These are phyloP conservation scores for Cinchona pubescens DNA, from an alignment of 257 asterid genomes.

Conservation along the genomic window DNA sequence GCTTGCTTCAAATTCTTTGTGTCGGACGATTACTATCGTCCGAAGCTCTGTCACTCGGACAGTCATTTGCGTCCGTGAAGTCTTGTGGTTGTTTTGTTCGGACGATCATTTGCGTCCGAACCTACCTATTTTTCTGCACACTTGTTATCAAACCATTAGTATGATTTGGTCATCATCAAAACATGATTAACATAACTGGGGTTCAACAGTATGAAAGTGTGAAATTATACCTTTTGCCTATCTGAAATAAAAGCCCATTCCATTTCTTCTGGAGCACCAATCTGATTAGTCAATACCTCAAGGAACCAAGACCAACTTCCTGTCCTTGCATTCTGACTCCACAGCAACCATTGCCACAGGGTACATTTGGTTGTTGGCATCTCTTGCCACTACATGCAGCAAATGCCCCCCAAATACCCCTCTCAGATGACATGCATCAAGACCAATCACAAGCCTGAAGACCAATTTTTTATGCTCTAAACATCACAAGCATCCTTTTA, in stretches of 20 bases:
- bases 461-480: neutral
- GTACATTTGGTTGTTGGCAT: no score
- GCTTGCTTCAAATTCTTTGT: no score
- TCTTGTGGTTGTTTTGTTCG: no score
- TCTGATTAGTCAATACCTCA: neutral
- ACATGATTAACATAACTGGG: no score
- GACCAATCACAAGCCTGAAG: neutral
- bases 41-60: no score
- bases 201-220: no score
- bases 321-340: neutral
- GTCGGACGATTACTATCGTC: no score
- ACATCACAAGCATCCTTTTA: neutral
- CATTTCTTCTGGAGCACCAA: neutral
- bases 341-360: neutral
- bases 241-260: neutral
- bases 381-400: neutral
- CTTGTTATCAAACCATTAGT: no score
- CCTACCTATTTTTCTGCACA: no score
- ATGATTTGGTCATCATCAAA: no score
- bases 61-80: no score
- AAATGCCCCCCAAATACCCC: neutral
- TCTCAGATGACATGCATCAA: neutral
- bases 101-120: no score
- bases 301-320: conserved; percentile 2
- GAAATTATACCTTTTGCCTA: neutral